Conservation (phyloP, 495 filamentous ascomycete genomes). For the Aspergillus funiculosus region DNA sequence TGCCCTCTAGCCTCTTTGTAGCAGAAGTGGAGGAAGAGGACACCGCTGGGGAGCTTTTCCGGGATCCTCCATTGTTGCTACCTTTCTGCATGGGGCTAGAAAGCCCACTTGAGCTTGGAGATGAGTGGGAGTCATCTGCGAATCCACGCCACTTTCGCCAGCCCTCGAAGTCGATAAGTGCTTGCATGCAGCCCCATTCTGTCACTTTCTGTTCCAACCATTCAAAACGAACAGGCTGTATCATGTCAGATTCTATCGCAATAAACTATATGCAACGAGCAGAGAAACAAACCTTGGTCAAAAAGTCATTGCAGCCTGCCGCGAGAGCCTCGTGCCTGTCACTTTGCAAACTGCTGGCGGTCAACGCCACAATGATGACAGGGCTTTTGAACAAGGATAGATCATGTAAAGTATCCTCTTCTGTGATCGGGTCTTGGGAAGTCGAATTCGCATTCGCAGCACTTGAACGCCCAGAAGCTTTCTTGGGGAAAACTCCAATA, state of each 20-base stretch:
- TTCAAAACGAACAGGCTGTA: slow-evolving; percentile 89
- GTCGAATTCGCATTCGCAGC: slow-evolving; percentile 28
- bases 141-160: slow-evolving; percentile 97
- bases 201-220: slow-evolving; percentile 97
- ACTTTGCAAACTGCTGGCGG: slow-evolving; percentile 85
- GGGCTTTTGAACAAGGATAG: slow-evolving; percentile 83
- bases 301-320: slow-evolving; percentile 95
- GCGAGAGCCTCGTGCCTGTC: slow-evolving; percentile 92
- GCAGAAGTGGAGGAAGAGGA: slow-evolving; percentile 1
- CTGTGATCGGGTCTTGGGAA: slow-evolving; percentile 33
- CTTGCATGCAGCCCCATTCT: slow-evolving; percentile 99
- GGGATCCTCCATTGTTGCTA: slow-evolving; percentile 8
- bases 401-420: slow-evolving; percentile 59
- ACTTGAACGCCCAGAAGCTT: slow-evolving; percentile 37
- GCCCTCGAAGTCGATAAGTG: slow-evolving; percentile 95
- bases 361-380: slow-evolving; percentile 96
- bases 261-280: background rate
- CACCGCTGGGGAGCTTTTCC: slow-evolving; percentile 2
- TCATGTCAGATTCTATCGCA: slow-evolving; percentile 12
- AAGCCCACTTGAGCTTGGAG: slow-evolving; percentile 20
- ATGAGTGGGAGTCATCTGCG: slow-evolving; percentile 30
- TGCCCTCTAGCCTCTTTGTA: slow-evolving; percentile 6
- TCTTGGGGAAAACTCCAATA: slow-evolving; percentile 77
- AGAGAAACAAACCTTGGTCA: slow-evolving; percentile 79
- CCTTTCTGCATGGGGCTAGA: slow-evolving; percentile 33